phyloP scores from a whole-genome alignment of 768 basidiomycete genomes.

The Pleurotus eryngii region DNA sequence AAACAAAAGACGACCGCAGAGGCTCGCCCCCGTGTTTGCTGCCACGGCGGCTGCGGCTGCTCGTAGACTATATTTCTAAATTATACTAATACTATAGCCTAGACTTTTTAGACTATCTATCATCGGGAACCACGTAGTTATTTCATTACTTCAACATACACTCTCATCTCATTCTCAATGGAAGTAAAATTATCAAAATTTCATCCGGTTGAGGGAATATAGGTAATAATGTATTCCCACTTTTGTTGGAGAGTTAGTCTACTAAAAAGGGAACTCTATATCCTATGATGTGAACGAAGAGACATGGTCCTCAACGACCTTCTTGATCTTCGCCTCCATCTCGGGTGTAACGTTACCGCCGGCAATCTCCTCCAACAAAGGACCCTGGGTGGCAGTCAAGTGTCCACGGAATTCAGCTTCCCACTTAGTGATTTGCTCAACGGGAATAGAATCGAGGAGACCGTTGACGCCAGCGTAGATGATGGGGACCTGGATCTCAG shows the following conservation, averaged over 20 bases:
- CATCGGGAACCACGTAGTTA: too few relatives aligned
- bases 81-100: too few relatives aligned
- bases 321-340: conserved; percentile 93
- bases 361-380: conserved; percentile 82
- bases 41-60: conserved; percentile 1
- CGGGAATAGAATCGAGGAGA: conserved; percentile 95
- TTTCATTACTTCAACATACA: too few relatives aligned
- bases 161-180: too few relatives aligned
- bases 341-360: conserved; percentile 83
- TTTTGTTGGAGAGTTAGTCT: background rate
- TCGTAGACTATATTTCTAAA: background rate
- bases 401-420: conserved; percentile 90
- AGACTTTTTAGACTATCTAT: too few relatives aligned
- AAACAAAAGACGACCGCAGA: conserved; percentile 3
- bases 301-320: conserved; percentile 87
- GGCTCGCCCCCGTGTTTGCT: conserved; percentile 3
- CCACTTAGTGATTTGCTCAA: conserved; percentile 92
- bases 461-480: conserved; percentile 99
- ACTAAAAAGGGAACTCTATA: background rate
- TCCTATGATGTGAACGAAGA: conserved; percentile 67
- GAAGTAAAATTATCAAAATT: background rate
- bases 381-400: conserved; percentile 67
- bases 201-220: background rate
- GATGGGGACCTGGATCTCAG: conserved; percentile 97
- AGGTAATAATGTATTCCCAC: conserved; percentile 4